Base-by-base conservation (phyloP, 148 eudicot species). In the Rhododendron griersonianum region DNA sequence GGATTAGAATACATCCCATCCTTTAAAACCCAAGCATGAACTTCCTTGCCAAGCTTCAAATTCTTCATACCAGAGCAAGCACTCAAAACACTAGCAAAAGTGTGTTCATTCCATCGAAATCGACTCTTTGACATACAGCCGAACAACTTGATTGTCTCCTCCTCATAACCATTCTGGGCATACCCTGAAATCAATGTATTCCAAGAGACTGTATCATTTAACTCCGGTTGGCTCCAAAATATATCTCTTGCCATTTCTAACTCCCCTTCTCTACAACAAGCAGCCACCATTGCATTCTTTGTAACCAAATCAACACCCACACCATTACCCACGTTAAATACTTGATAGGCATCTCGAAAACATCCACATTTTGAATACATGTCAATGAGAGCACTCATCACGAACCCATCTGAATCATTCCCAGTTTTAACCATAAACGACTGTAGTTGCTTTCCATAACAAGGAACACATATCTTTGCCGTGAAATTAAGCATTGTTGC, bases 291-390 rank as follows among this genome's bases (percentile, higher is more conserved):
- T 18, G 96, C 94, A 88, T 96, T 96, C 91, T 94, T 96, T 1
- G 93, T 92, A 14, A 93, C 98, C 86, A 87, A 86, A 84, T 94
- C 98, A 67, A 90, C 83, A 18, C 75, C 83, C 48, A 45, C 82
- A n/a, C 76, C 83, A 51, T 85, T 18, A 76, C 73, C 53, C 57
- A 84, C 88, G 84, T 89, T 81, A 89, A 91, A 93, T 21, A 90
- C 96, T 39, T 33, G 86, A 83, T 82, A 85, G 0, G 94, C 91
- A 50, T 92, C 98, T n/a, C 37, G 47, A 91, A 94, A 96, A 53
- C 83, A 92, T 83, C 93, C 94, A 81, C 93, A 94, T 91, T 95
- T 96, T 1, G 99, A 96, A 82, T 96, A 96, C 99, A 96, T 95
- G 63, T 94, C 94, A 84, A 95, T 87, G 15, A 96, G 92, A 85